Evolutionary conservation across 169 alveolate species (phyloP), one percentile per base, ranked within the genome.

Genomic region (Perkinsus chesapeaki): DNA sequence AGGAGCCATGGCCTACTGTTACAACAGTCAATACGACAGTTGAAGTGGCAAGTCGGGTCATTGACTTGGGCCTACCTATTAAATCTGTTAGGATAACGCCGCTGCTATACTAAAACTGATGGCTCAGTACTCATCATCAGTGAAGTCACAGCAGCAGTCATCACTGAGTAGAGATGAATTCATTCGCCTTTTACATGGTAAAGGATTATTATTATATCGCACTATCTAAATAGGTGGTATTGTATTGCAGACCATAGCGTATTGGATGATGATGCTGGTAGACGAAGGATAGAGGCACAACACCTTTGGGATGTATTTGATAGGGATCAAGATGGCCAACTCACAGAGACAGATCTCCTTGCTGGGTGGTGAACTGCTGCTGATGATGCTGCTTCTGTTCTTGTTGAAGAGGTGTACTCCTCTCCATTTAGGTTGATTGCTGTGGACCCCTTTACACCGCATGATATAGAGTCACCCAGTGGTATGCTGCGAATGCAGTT

Each of bases 401-500:
- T 60, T 7, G 82, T 1, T n/a, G n/a, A n/a, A n/a, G n/a, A n/a
- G n/a, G n/a, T n/a, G n/a, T n/a, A n/a, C n/a, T n/a, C n/a, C n/a
- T n/a, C 82, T 60, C 7, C 3, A 1, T 34, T 16, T 16, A 60
- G 92, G 39, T 27, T 91, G 73, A 39, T 91, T 3, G 92, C 92
- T 3, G 48, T 38, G 12, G 39, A 39, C 73, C 92, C 92, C 48
- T 27, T 27, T 37, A 91, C 92, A 5, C 92, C 92, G 39, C 92
- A 91, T 39, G 48, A 91, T 39, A 27, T 91, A 16, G 73, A 91
- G 73, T 3, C 92, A 0, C 92, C 72, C 48, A 92, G 91, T 39
- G 94, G 95, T 7, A 93, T 92, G 93, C 92, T 94, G 73, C 92
- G 96, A 37, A 91, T 94, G 73, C 96, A 94, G 93, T 94, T 94